Conservation (phyloP, 2,329 filamentous ascomycete species). For the Graphilbum fragrans region DNA sequence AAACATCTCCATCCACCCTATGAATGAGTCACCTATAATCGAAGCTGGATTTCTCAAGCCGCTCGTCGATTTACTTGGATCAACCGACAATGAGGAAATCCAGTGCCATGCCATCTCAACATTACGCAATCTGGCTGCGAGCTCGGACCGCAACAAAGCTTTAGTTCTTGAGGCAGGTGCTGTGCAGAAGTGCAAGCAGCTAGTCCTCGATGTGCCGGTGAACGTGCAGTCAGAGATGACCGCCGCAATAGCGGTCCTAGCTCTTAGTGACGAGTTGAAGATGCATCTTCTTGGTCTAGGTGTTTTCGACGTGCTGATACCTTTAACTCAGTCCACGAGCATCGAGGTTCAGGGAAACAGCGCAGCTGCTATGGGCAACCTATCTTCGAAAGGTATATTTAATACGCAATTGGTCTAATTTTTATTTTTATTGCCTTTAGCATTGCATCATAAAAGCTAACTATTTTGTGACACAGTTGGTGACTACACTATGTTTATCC, state of each 20-base stretch:
- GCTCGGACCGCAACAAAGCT: constrained; percentile 94
- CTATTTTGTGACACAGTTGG: no score
- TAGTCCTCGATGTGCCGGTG: constrained; percentile 84
- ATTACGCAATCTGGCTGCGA: constrained; percentile 85
- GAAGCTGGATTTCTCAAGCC: constrained; percentile 93
- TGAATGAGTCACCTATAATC: constrained; percentile 97
- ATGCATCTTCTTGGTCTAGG: constrained; percentile 79
- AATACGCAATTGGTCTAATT: neutral
- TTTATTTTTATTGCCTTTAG: neutral
- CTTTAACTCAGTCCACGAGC: constrained; percentile 85
- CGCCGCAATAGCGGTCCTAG: constrained; percentile 93
- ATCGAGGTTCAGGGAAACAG: constrained; percentile 99
- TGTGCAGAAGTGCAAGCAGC: constrained; percentile 96
- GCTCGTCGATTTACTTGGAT: constrained; percentile 83
- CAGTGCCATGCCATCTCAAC: constrained; percentile 98
- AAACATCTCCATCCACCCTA: constrained; percentile 95
- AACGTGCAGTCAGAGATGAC: constrained; percentile 99
- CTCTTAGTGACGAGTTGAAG: constrained; percentile 91
- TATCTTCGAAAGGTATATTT: constrained; percentile 80
- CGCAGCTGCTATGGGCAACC: constrained; percentile 84
- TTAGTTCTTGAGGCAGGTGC: constrained; percentile 94
- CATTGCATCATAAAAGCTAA: neutral
- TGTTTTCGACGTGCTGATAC: constrained; percentile 93
- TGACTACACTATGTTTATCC: constrained; percentile 91
- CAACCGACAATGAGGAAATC: constrained; percentile 96